phyloP scores from a whole-genome alignment of 257 asterid genomes.

The Nicotiana tomentosiformis region DNA sequence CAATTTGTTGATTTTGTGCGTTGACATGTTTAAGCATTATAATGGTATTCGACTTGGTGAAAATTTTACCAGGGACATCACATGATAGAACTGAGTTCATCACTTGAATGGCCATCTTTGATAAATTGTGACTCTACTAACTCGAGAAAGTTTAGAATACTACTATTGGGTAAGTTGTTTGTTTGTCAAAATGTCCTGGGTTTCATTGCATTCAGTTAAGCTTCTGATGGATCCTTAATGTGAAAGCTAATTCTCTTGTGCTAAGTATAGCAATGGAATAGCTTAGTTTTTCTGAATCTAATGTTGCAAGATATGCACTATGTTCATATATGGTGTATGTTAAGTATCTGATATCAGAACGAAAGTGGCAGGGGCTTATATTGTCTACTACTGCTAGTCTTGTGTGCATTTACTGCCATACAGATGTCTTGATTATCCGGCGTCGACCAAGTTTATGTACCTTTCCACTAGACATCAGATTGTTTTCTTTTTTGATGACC shows the following conservation, averaged over 20 bases:
- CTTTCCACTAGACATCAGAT: neutral
- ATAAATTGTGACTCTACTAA: neutral
- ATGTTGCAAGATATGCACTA: neutral
- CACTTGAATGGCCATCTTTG: neutral
- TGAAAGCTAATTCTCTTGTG: neutral
- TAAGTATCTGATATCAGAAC: neutral
- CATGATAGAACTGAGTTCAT: constrained; percentile 1
- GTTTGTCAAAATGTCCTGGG: neutral
- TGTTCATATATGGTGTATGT: neutral
- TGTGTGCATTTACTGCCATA: neutral
- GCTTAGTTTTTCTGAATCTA: neutral
- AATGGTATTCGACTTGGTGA: neutral
- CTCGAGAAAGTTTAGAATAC: neutral
- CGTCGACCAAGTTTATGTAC: neutral
- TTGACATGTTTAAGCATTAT: neutral
- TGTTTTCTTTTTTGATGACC: no score
- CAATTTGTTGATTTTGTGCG: neutral
- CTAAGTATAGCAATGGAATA: neutral
- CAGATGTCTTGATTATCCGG: neutral
- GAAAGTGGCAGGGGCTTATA: neutral
- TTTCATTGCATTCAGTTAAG: neutral
- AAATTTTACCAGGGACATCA: neutral
- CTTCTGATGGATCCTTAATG: neutral
- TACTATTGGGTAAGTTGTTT: neutral
- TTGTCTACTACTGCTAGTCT: neutral